A percentile compares a stretch with the other conserved stretches of the same genome.
phyloP scores from a whole-genome alignment of 1,284 basidiomycete species.

The Ceratobasidium sp. region DNA sequence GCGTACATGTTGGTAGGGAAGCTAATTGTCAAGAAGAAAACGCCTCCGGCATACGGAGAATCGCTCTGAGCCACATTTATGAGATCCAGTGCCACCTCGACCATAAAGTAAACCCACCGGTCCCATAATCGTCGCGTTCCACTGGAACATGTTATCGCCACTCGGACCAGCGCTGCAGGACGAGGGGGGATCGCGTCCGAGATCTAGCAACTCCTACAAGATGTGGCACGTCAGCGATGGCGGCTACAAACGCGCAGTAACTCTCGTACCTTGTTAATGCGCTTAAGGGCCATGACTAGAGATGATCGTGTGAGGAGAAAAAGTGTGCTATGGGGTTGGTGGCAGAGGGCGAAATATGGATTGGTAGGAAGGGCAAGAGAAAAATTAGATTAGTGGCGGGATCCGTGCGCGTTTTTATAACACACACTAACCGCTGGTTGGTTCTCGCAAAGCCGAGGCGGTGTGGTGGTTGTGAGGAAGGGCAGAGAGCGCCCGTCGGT shows the following conservation, averaged over 20 bases:
- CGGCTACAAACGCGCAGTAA: not conserved
- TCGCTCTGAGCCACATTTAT: conserved; percentile 68
- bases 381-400: not conserved
- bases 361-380: not conserved
- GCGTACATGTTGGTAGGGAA: conserved; percentile 88
- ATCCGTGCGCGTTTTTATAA: conserved; percentile 12
- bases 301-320: conserved; percentile 16
- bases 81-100: not conserved
- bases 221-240: conserved; percentile 43
- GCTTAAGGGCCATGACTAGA: conserved; percentile 85
- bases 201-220: conserved; percentile 91
- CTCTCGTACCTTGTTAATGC: conserved; percentile 92
- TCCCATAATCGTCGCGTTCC: conserved; percentile 98
- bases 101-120: conserved; percentile 66
- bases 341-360: conserved; percentile 34
- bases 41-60: conserved; percentile 94
- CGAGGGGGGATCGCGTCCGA: conserved; percentile 95
- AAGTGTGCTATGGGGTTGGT: conserved; percentile 19
- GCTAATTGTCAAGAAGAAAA: conserved; percentile 93
- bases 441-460: conserved; percentile 35
- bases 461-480: conserved; percentile 37
- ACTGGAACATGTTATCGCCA: conserved; percentile 96
- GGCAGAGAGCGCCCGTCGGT: conserved; percentile 15
- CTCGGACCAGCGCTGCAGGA: conserved; percentile 97
- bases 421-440: conserved; percentile 22